Evolutionary conservation across 768 basidiomycete genomes (phyloP).

Genomic region (Tylopilus cervinicoccineus): DNA sequence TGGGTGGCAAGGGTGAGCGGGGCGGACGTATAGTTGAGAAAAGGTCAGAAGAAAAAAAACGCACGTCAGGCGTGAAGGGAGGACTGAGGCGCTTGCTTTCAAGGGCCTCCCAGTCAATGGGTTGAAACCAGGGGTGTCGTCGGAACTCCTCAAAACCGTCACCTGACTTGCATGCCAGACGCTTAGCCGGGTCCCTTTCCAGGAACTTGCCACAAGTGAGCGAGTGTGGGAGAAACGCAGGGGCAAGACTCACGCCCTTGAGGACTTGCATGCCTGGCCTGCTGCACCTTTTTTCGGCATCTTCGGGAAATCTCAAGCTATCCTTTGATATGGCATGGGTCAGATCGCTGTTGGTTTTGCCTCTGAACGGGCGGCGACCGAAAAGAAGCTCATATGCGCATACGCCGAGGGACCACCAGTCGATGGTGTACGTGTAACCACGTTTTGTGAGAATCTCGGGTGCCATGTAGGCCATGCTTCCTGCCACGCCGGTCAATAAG

Average conservation of each 20-base stretch:
- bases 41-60: conserved; percentile 23
- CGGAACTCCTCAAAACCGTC: conserved; percentile 80
- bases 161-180: conserved; percentile 79
- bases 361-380: conserved; percentile 88
- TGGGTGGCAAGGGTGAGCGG: conserved; percentile 6
- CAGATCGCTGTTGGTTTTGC: conserved; percentile 88
- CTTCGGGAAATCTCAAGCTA: conserved; percentile 84
- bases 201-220: conserved; percentile 55
- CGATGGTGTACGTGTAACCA: conserved; percentile 91
- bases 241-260: conserved; percentile 58
- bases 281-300: conserved; percentile 75
- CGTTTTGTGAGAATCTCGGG: conserved; percentile 87
- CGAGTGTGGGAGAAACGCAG: conserved; percentile 9
- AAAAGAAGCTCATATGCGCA: conserved; percentile 91
- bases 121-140: conserved; percentile 79
- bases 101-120: conserved; percentile 87
- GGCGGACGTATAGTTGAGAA: neutral
- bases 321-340: conserved; percentile 93
- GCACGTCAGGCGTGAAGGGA: conserved; percentile 87
- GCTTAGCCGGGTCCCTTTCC: conserved; percentile 76
- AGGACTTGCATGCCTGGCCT: conserved; percentile 74
- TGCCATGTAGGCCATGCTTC: conserved; percentile 99
- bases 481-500: conserved; percentile 85
- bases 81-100: conserved; percentile 71
- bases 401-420: conserved; percentile 97